Evolutionary conservation across 495 filamentous ascomycete genomes (phyloP).

Genomic region (Aspergillus sclerotiicarbonarius): DNA sequence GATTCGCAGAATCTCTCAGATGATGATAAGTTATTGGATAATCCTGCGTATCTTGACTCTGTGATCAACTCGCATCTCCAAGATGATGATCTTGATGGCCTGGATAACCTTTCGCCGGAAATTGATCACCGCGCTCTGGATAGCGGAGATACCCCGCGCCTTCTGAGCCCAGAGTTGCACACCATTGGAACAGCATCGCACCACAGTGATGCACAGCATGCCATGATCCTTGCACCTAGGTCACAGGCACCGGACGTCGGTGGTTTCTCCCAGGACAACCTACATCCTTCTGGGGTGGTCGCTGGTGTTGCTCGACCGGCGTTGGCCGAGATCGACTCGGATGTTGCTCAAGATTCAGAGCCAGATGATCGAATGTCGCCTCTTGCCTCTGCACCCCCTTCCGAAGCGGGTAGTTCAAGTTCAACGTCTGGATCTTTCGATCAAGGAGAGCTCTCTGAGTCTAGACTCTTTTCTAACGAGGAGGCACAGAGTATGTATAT

Average conservation of each 20-base stretch:
- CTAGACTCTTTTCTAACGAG: slow-evolving; percentile 81
- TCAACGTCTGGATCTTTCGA: slow-evolving; percentile 22
- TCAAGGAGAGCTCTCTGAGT: slow-evolving; percentile 60
- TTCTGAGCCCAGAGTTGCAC: slow-evolving; percentile 11
- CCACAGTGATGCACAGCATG: neutral
- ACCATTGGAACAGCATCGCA: neutral
- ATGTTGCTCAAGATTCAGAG: neutral
- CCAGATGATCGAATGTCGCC: slow-evolving; percentile 4
- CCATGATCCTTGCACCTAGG: slow-evolving; percentile 2
- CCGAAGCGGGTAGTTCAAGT: slow-evolving; percentile 25
- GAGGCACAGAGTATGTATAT: slow-evolving; percentile 98
- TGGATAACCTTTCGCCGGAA: slow-evolving; percentile 12
- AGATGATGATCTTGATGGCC: slow-evolving; percentile 34
- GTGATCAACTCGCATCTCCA: slow-evolving; percentile 47
- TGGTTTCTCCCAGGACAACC: neutral
- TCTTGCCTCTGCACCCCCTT: slow-evolving; percentile 18
- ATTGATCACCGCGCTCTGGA: slow-evolving; percentile 6
- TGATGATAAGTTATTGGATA: slow-evolving; percentile 41
- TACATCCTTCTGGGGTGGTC: slow-evolving; percentile 7
- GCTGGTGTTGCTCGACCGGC: neutral
- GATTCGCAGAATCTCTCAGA: slow-evolving; percentile 32
- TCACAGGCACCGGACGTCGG: slow-evolving; percentile 2
- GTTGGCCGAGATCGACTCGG: neutral
- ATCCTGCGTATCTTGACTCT: slow-evolving; percentile 50
- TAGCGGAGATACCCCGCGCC: slow-evolving; percentile 18